Base-by-base conservation (phyloP, 306 rosid species). In the Fragaria iinumae region DNA sequence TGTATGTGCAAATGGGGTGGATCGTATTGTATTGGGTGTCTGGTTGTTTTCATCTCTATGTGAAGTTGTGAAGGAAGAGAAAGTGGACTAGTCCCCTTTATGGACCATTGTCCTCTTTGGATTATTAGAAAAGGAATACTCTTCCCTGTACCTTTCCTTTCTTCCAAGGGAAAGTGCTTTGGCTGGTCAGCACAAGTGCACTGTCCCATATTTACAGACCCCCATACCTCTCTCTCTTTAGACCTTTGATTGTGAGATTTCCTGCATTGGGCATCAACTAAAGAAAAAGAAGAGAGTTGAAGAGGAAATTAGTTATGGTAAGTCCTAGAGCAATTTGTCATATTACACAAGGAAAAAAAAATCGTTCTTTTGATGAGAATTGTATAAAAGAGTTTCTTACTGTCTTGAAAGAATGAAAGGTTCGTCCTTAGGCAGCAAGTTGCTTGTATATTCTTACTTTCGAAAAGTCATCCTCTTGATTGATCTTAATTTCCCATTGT, bases 71-170 rank as follows among this genome's bases (percentile, higher is more conserved):
- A 77, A 85, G 88, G 57, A 77, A 72, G 82, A 73, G 84, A 81
- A 82, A 88, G 89, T 83, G 84, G 82, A 81, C 76, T 69, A 73
- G 74, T 72, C 76, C 79, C 62, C 27, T 82, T 71, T 77, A 64
- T 76, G 90, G 93, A 74, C 90, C 82, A 76, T 78, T 60, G 67
- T 82, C 69, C 25, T 29, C 44, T 73, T 87, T 81, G 87, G 90
- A 77, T 84, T 71, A 79, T 67, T 81, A 16, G 76, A 60, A 85
- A 83, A 79, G 75, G 45, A 78, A 76, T 82, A 57, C 82, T 71
- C 78, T 75, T 74, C 77, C 68, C 77, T 64, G 44, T 75, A 13
- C 77, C 72, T 77, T 84, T 80, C 71, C 89, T 75, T 82, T 83
- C 83, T 67, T 67, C 57, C 49, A 62, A 78, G 41, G 71, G 71